These are phyloP conservation scores for Podaxis sp. DNA, from an alignment of 768 basidiomycete species.

Conservation along the genomic window DNA sequence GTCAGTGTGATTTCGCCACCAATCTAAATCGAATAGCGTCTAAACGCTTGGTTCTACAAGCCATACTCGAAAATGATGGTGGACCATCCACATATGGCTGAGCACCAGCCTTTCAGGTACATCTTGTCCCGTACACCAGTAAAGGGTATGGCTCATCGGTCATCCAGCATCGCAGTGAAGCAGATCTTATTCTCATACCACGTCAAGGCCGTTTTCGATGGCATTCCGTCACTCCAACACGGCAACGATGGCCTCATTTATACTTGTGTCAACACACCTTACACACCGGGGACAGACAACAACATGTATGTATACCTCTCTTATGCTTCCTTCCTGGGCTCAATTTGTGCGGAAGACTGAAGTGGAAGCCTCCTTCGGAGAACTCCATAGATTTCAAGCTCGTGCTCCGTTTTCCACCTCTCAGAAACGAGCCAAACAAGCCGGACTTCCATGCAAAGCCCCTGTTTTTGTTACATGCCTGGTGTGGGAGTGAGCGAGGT, in stretches of 20 bases:
- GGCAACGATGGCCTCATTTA: constrained; percentile 97
- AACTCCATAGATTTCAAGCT: constrained; percentile 99
- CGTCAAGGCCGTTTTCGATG: constrained; percentile 82
- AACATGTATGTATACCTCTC: constrained; percentile 66
- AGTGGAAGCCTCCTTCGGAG: constrained; percentile 98
- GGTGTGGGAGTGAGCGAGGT: constrained; percentile 67
- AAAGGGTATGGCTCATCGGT: constrained; percentile 15
- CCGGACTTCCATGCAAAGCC: constrained; percentile 89
- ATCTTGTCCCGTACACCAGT: constrained; percentile 27
- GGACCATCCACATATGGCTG: constrained; percentile 67
- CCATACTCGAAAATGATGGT: constrained; percentile 73
- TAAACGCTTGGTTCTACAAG: constrained; percentile 79
- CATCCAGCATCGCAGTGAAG: constrained; percentile 79
- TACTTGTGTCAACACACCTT: constrained; percentile 84
- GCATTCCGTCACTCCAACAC: constrained; percentile 85
- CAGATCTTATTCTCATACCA: constrained; percentile 85
- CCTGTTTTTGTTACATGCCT: constrained; percentile 78
- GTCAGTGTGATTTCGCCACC: constrained; percentile 11
- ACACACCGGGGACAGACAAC: constrained; percentile 80
- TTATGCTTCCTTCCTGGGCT: constrained; percentile 1
- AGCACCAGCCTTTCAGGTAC: constrained; percentile 79
- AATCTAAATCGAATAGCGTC: constrained; percentile 46
- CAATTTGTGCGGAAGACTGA: constrained; percentile 57
- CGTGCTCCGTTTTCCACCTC: constrained; percentile 87
- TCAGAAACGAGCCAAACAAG: constrained; percentile 43